Conservation (phyloP, 192 early-diverging fungal genomes). For the Entomortierella lignicola region DNA sequence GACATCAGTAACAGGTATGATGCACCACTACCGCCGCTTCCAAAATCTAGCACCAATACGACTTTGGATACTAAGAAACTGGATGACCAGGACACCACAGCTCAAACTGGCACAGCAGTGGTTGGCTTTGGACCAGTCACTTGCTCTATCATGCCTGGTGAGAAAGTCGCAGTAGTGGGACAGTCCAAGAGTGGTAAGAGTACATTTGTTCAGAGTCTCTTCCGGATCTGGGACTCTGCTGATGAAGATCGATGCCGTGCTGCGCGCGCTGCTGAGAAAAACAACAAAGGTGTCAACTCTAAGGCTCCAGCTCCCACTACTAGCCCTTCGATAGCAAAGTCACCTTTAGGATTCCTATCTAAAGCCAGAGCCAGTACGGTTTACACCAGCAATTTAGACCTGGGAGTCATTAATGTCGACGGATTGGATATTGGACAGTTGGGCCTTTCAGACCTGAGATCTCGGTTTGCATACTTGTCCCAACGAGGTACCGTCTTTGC, state of each 20-base stretch:
- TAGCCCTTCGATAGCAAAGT: neutral
- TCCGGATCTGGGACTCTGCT: slow-evolving; percentile 45
- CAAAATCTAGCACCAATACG: neutral
- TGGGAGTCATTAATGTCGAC: slow-evolving; percentile 73
- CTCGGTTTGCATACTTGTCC: slow-evolving; percentile 24
- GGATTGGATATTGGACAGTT: slow-evolving; percentile 69
- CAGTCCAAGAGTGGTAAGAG: slow-evolving; percentile 48
- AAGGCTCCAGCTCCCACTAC: neutral
- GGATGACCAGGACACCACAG: neutral
- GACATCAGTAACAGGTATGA: slow-evolving; percentile 11
- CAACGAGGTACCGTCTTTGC: slow-evolving; percentile 50
- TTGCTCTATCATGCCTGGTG: slow-evolving; percentile 29
- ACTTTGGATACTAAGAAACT: neutral
- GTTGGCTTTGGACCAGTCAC: slow-evolving; percentile 37
- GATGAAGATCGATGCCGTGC: slow-evolving; percentile 35
- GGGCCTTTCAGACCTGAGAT: slow-evolving; percentile 66
- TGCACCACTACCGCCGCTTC: slow-evolving; percentile 37
- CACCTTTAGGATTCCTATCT: slow-evolving; percentile 5
- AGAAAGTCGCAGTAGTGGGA: slow-evolving; percentile 46
- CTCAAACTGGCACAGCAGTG: neutral
- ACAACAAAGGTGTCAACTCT: neutral
- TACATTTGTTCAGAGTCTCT: slow-evolving; percentile 45
- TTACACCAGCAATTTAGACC: neutral
- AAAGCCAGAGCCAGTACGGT: slow-evolving; percentile 2
- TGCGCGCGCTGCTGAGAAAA: slow-evolving; percentile 3